Evolutionary conservation across 805 yeast genomes (phyloP), one percentile per base, ranked within the genome.

Genomic region (Clavispora vitiphila): DNA sequence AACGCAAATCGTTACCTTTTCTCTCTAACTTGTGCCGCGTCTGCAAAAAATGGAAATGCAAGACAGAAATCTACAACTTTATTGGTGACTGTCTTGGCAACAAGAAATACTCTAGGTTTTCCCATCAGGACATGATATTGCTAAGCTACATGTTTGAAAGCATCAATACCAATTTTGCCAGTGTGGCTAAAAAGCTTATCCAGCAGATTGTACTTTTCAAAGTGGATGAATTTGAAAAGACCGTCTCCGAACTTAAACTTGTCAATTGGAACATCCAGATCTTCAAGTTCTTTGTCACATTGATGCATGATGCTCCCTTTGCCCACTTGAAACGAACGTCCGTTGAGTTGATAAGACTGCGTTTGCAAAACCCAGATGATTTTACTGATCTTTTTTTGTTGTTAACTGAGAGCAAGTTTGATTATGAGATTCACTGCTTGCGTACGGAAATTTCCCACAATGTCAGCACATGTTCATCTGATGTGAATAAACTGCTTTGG

Each of bases 271-370:
- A 56, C 18, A 27, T 55, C 5, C 60, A 58, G 1, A 48, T 58
- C 5, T 62, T 65, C 52, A 56, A 62, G 25, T 65, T 58, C 39
- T 68, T 59, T 35, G 44, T 67, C 8, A 41, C 51, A 2, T 55
- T 68, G 34, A 57, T 65, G 43, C 67, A 62, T 38, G 60, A 58
- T 44, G 66, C 73, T 1, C 72, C 72, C 4, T 58, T 50, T 38
- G 48, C 42, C 1, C 54, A 51, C 39, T 49, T 69, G 40, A 58
- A 58, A 37, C 54, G 56, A 23, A 51, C 54, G n/a, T 49, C 62
- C 0, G 39, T 56, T 18, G 48, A 55, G 3, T 43, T 60, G 8
- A 50, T 68, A 8, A 22, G 40, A 4, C 21, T 27, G 4, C 51
- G 51, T 39, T 52, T 56, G 37, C 54, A 50, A 5, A 35, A 48